These are phyloP conservation scores for Aspergillus chevalieri DNA, from an alignment of 2,329 filamentous ascomycete genomes.

Conservation along the genomic window DNA sequence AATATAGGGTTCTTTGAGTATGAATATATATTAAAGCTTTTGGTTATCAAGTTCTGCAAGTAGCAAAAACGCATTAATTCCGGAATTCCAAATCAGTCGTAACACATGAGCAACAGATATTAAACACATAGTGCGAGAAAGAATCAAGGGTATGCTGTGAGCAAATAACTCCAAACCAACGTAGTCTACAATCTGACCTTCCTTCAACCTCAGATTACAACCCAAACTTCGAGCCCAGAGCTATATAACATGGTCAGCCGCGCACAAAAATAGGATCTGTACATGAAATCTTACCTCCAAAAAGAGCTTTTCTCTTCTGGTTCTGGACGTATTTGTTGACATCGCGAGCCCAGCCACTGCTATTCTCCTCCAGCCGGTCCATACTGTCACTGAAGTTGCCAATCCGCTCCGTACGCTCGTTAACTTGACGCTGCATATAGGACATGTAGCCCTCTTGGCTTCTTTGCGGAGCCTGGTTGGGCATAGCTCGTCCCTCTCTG, in stretches of 20 bases:
- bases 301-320: slow-evolving; percentile 79
- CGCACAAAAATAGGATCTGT: background rate
- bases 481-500: slow-evolving; percentile 31
- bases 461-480: slow-evolving; percentile 19
- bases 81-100: background rate
- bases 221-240: slow-evolving; percentile 39
- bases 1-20: too few species aligned
- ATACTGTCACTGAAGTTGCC: slow-evolving; percentile 77
- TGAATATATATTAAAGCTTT: too few species aligned
- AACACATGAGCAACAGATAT: background rate
- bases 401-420: slow-evolving; percentile 84
- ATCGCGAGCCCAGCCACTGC: slow-evolving; percentile 77
- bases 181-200: background rate
- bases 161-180: background rate
- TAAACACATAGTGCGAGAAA: background rate
- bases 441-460: slow-evolving; percentile 64
- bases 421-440: slow-evolving; percentile 79
- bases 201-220: slow-evolving; percentile 20
- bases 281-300: slow-evolving; percentile 50
- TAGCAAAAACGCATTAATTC: background rate
- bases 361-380: slow-evolving; percentile 74
- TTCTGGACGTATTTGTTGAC: slow-evolving; percentile 78
- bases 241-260: slow-evolving; percentile 17
- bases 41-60: background rate
- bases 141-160: background rate